A percentile compares a stretch with the other conserved stretches of the same genome.
Conservation (phyloP, 306 rosid species). For the Dryas alaskensis region DNA sequence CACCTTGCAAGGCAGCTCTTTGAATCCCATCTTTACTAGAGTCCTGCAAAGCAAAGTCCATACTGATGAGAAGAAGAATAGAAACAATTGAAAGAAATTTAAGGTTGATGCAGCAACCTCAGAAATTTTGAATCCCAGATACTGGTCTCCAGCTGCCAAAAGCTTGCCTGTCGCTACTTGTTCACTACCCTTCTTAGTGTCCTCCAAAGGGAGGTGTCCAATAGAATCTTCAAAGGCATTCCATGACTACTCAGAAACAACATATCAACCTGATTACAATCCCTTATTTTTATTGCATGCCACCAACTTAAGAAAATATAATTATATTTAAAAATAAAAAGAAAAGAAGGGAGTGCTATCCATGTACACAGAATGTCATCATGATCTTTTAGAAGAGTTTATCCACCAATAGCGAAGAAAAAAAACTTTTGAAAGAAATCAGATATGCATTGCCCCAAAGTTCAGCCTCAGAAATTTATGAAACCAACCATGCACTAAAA, state of each 20-base stretch:
- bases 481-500: conserved; percentile 12
- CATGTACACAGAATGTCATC: not conserved
- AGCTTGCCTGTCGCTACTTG: conserved; percentile 28
- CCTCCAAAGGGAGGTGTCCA: conserved; percentile 36
- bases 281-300: conserved; percentile 23
- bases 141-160: conserved; percentile 37
- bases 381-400: not conserved
- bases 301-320: not conserved
- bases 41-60: conserved; percentile 34
- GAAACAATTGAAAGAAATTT: conserved; percentile 11
- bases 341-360: not conserved
- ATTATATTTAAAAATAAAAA: not conserved
- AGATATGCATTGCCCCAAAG: not conserved
- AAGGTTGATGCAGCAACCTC: conserved; percentile 46
- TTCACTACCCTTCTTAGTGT: conserved; percentile 32
- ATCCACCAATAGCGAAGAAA: not conserved
- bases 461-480: conserved; percentile 1
- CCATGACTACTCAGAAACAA: conserved; percentile 56
- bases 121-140: conserved; percentile 35
- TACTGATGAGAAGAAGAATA: conserved; percentile 18
- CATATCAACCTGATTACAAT: conserved; percentile 31
- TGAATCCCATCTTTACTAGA: conserved; percentile 30
- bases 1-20: conserved; percentile 23
- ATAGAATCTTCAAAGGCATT: conserved; percentile 67
- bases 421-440: not conserved